Evolutionary conservation across 495 filamentous ascomycete genomes (phyloP).

Genomic region (Tuber melanosporum): DNA sequence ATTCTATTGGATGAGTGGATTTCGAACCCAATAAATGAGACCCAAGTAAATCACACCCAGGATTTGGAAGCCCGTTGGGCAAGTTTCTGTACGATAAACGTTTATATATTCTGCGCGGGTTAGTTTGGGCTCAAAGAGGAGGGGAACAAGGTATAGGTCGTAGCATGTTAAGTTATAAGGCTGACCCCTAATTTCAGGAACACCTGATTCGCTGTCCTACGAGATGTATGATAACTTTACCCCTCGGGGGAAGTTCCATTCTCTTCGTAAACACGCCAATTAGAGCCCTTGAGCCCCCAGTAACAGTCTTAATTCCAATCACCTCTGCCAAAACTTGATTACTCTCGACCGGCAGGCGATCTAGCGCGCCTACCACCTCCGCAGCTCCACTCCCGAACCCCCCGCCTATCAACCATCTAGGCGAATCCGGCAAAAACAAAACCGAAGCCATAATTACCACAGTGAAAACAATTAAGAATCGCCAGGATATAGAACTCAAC

Average conservation of each 20-base stretch:
- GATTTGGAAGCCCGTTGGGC: no score
- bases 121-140: conserved; percentile 57
- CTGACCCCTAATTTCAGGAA: conserved; percentile 64
- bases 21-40: no score
- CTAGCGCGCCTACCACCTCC: conserved; percentile 57
- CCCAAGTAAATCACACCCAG: no score
- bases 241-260: no score
- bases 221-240: no score
- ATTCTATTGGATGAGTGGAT: no score
- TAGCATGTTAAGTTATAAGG: no score
- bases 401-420: conserved; percentile 67
- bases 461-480: conserved; percentile 69
- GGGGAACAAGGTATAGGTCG: conserved; percentile 57
- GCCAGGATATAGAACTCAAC: conserved; percentile 60
- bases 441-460: conserved; percentile 58
- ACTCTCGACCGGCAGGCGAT: conserved; percentile 51
- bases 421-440: conserved; percentile 62
- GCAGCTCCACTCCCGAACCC: conserved; percentile 60
- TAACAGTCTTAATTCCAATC: conserved; percentile 57
- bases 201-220: conserved; percentile 55
- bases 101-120: conserved; percentile 50
- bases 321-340: conserved; percentile 58
- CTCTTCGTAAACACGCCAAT: no score
- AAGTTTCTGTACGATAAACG: conserved; percentile 22
- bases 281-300: conserved; percentile 52